phyloP scores from a whole-genome alignment of 1,139 yeast genomes.

The Trichomonascaceae sp. region DNA sequence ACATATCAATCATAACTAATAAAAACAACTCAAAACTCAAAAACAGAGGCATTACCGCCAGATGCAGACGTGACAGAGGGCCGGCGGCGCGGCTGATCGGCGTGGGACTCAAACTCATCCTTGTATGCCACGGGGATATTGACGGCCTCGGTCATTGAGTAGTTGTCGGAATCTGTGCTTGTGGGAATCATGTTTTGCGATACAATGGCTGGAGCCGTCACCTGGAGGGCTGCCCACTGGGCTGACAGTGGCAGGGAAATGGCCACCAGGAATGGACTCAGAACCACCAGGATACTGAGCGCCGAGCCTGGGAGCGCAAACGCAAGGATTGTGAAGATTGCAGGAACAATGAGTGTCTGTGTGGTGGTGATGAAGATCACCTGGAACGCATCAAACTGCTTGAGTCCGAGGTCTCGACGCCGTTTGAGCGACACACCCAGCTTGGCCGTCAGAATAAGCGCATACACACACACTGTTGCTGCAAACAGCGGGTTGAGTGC shows the following conservation, averaged over 20 bases:
- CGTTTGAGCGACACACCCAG: slow-evolving; percentile 53
- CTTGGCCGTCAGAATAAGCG: slow-evolving; percentile 46
- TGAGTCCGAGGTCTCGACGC: slow-evolving; percentile 62
- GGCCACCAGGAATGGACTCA: slow-evolving; percentile 37
- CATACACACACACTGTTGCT: slow-evolving; percentile 50
- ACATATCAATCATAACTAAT: no score
- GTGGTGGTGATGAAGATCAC: slow-evolving; percentile 63
- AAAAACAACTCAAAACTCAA: no score
- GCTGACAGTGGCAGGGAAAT: slow-evolving; percentile 71
- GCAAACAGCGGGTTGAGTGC: slow-evolving; percentile 46
- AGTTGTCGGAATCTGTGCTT: not conserved
- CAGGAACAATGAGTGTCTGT: slow-evolving; percentile 76
- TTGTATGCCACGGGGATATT: no score
- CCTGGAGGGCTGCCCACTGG: slow-evolving; percentile 52
- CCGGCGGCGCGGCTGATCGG: no score
- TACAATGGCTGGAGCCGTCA: not conserved
- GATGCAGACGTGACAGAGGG: no score
- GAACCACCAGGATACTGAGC: slow-evolving; percentile 24
- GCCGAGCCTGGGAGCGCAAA: slow-evolving; percentile 13
- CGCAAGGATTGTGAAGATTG: slow-evolving; percentile 47
- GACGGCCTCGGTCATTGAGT: no score
- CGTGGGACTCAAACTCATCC: no score
- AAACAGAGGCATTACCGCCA: no score
- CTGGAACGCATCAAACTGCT: slow-evolving; percentile 72
- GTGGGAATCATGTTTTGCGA: not conserved